Evolutionary conservation across 2,329 filamentous ascomycete genomes (phyloP).

Genomic region (Gaeumannomyces sp.): DNA sequence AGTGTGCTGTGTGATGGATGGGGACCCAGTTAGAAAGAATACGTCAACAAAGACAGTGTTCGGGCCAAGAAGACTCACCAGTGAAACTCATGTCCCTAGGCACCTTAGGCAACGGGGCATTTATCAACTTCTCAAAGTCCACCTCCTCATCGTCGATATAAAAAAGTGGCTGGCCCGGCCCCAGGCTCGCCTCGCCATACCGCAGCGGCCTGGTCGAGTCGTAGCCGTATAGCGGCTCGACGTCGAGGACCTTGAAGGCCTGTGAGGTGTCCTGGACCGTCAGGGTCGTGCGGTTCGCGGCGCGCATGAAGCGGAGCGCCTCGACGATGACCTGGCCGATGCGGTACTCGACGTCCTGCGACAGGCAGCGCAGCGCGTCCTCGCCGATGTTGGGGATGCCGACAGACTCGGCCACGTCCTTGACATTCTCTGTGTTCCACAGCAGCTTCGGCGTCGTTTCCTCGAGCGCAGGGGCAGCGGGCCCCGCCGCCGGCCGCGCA

Average conservation of each 20-base stretch:
- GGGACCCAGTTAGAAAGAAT: not conserved
- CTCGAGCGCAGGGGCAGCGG: slow-evolving; percentile 17
- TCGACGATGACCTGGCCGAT: slow-evolving; percentile 91
- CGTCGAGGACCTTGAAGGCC: slow-evolving; percentile 78
- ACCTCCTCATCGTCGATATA: slow-evolving; percentile 98
- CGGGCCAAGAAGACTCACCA: slow-evolving; percentile 46
- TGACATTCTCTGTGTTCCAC: slow-evolving; percentile 95
- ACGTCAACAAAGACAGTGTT: not conserved
- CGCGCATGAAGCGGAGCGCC: slow-evolving; percentile 92
- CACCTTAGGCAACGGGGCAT: slow-evolving; percentile 89
- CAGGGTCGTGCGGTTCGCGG: slow-evolving; percentile 76
- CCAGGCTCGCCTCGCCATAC: slow-evolving; percentile 90
- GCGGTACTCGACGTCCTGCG: slow-evolving; percentile 92
- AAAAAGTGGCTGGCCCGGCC: slow-evolving; percentile 88
- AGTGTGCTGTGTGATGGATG: slow-evolving; percentile 60
- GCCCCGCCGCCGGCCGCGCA: slow-evolving; percentile 6
- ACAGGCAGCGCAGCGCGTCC: slow-evolving; percentile 79
- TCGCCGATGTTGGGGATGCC: slow-evolving; percentile 77
- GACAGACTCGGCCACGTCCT: slow-evolving; percentile 92
- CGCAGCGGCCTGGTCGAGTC: slow-evolving; percentile 83
- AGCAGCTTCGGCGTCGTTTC: slow-evolving; percentile 49
- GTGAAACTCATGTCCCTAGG: slow-evolving; percentile 90
- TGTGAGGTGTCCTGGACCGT: slow-evolving; percentile 86
- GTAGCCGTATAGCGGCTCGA: slow-evolving; percentile 94
- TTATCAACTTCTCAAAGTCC: slow-evolving; percentile 98